Percentiles rank a stretch among this genome's conserved stretches.
Conservation (phyloP, 257 asterid genomes). For the Scutellaria galericulata region DNA sequence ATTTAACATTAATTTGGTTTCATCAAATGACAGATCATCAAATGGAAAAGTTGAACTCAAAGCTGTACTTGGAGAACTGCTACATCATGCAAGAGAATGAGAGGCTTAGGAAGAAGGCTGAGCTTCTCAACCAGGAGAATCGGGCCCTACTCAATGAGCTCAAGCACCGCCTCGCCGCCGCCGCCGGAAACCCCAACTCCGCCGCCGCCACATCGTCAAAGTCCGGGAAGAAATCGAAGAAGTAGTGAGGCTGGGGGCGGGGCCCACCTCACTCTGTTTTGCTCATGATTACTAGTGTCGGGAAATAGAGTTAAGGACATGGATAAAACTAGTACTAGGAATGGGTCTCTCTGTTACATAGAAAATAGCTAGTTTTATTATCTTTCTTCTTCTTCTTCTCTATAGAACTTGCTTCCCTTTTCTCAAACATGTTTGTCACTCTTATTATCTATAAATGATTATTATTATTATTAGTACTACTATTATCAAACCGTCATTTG, state of each 20-base stretch:
- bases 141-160: slow-evolving; percentile 68
- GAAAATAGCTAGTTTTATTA: slow-evolving; percentile 29
- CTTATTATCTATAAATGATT: not conserved
- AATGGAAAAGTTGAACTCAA: slow-evolving; percentile 81
- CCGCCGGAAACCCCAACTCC: slow-evolving; percentile 42
- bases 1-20: not conserved
- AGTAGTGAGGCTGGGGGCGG: slow-evolving; percentile 11
- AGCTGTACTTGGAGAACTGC: slow-evolving; percentile 72
- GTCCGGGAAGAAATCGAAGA: slow-evolving; percentile 54
- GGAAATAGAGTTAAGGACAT: slow-evolving; percentile 30
- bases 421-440: slow-evolving; percentile 8
- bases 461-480: not conserved
- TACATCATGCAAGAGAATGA: slow-evolving; percentile 80
- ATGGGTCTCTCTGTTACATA: slow-evolving; percentile 30
- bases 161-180: slow-evolving; percentile 58
- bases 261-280: slow-evolving; percentile 29
- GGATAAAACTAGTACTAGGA: slow-evolving; percentile 10
- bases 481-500: not conserved
- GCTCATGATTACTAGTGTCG: slow-evolving; percentile 6
- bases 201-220: slow-evolving; percentile 55
- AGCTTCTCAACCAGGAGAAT: slow-evolving; percentile 81
- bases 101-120: slow-evolving; percentile 77
- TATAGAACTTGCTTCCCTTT: not conserved
- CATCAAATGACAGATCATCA: not conserved
- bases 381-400: not conserved